Evolutionary conservation across 768 basidiomycete species (phyloP).

Genomic region (Boletus reticulatus): DNA sequence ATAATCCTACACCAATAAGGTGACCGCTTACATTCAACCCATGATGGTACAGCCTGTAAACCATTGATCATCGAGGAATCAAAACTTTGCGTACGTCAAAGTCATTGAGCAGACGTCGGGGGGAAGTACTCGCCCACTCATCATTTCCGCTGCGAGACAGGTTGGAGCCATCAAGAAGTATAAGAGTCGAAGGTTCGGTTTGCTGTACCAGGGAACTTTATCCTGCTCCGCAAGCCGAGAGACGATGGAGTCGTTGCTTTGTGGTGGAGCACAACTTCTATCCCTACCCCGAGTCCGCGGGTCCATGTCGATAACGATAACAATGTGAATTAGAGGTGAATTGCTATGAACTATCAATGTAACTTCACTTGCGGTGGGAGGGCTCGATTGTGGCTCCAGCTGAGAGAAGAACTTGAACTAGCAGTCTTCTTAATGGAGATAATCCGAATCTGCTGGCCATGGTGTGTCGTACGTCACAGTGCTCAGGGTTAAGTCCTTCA

Average conservation of each 20-base stretch:
- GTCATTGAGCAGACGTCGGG: background rate
- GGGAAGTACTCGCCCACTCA: background rate
- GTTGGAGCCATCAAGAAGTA: slow-evolving; percentile 55
- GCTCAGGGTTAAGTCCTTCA: too few relatives aligned
- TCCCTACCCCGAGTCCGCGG: background rate
- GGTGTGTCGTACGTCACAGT: too few relatives aligned
- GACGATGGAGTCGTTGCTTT: slow-evolving; percentile 12
- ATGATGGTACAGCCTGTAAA: slow-evolving; percentile 56
- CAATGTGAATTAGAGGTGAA: too few relatives aligned
- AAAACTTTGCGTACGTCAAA: slow-evolving; percentile 5
- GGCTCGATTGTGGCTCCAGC: too few relatives aligned
- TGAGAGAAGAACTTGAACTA: too few relatives aligned
- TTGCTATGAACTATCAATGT: too few relatives aligned
- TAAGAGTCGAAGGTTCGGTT: slow-evolving; percentile 53
- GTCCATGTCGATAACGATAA: slow-evolving; percentile 3
- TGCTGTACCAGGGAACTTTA: slow-evolving; percentile 52
- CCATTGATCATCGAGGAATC: slow-evolving; percentile 60
- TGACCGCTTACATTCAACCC: slow-evolving; percentile 44
- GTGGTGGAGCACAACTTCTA: background rate
- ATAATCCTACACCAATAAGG: background rate
- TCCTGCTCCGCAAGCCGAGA: slow-evolving; percentile 37
- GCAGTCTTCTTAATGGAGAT: too few relatives aligned
- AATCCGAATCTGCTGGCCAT: too few relatives aligned
- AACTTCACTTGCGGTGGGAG: too few relatives aligned
- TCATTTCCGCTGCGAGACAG: slow-evolving; percentile 16